phyloP scores from a whole-genome alignment of 768 basidiomycete genomes.

The Boletus coccyginus region DNA sequence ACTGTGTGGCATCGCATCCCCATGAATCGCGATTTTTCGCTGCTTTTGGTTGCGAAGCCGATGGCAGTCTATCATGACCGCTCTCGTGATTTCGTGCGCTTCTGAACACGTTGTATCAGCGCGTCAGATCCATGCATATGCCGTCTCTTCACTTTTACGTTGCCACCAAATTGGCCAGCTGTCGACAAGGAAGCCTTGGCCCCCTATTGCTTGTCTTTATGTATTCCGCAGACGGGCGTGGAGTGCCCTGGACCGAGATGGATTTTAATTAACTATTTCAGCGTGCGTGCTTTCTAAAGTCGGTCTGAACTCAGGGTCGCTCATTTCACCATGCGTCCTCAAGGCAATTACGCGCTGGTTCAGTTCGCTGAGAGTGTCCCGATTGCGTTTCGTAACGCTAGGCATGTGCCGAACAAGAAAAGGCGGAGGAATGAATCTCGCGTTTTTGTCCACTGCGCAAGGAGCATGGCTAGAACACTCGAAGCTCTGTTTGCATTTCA shows the following conservation, averaged over 20 bases:
- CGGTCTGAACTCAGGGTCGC: slow-evolving; percentile 26
- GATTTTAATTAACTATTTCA: slow-evolving; percentile 32
- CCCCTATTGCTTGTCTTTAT: slow-evolving; percentile 35
- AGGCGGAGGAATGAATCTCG: slow-evolving; percentile 35
- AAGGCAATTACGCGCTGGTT: slow-evolving; percentile 37
- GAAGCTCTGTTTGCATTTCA: slow-evolving; percentile 35
- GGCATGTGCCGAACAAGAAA: slow-evolving; percentile 31
- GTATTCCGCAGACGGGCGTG: slow-evolving; percentile 36
- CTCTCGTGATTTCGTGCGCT: slow-evolving; percentile 35
- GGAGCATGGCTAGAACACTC: slow-evolving; percentile 36
- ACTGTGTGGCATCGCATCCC: slow-evolving; percentile 12
- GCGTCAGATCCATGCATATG: slow-evolving; percentile 32
- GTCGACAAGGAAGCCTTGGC: slow-evolving; percentile 26
- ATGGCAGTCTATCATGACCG: slow-evolving; percentile 33
- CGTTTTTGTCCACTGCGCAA: slow-evolving; percentile 32
- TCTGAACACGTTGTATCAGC: slow-evolving; percentile 36
- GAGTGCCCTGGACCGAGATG: slow-evolving; percentile 33
- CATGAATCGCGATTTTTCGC: slow-evolving; percentile 23
- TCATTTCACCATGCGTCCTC: slow-evolving; percentile 29
- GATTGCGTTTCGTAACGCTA: slow-evolving; percentile 33
- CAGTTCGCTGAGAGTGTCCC: slow-evolving; percentile 36
- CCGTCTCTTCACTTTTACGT: slow-evolving; percentile 34
- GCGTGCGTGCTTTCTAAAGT: slow-evolving; percentile 23
- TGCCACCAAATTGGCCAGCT: slow-evolving; percentile 20
- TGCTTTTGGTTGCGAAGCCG: slow-evolving; percentile 23